Conservation (phyloP, 495 filamentous ascomycete species). For the Hypomontagnella submonticulosa region DNA sequence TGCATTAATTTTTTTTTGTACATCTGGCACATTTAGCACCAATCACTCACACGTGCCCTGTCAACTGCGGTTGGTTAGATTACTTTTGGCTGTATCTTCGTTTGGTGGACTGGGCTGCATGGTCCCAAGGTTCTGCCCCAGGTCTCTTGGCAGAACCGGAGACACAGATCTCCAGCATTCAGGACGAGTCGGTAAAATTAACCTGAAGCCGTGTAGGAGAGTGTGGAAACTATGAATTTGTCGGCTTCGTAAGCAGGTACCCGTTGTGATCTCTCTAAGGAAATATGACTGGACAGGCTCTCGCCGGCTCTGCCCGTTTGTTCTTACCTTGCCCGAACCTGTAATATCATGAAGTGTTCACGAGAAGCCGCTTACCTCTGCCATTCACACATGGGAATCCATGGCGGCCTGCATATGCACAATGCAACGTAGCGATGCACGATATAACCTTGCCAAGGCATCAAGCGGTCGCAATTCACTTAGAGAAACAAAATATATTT, state of each 20-base stretch:
- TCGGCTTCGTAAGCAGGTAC: neutral
- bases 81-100: conserved; percentile 11
- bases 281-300: neutral
- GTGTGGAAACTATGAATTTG: neutral
- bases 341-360: neutral
- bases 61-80: conserved; percentile 24
- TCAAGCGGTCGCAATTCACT: conserved; percentile 19
- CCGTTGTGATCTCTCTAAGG: neutral
- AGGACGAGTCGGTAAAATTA: neutral
- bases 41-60: conserved; percentile 32
- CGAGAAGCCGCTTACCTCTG: conserved; percentile 3
- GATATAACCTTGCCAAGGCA: conserved; percentile 29
- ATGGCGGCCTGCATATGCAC: conserved; percentile 38
- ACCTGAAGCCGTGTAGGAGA: neutral
- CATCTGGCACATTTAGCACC: conserved; percentile 39
- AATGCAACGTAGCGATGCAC: conserved; percentile 32
- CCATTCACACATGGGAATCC: conserved; percentile 12
- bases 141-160: conserved; percentile 20
- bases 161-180: neutral
- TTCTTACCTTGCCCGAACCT: neutral
- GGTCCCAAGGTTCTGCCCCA: conserved; percentile 24
- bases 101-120: conserved; percentile 29
- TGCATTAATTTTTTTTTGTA: conserved; percentile 33
- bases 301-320: neutral
- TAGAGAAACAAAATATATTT: conserved; percentile 27